Percentiles rank a stretch among this genome's conserved stretches.
These are phyloP conservation scores for Scutellaria minor DNA, from an alignment of 257 asterid species.

Conservation along the genomic window DNA sequence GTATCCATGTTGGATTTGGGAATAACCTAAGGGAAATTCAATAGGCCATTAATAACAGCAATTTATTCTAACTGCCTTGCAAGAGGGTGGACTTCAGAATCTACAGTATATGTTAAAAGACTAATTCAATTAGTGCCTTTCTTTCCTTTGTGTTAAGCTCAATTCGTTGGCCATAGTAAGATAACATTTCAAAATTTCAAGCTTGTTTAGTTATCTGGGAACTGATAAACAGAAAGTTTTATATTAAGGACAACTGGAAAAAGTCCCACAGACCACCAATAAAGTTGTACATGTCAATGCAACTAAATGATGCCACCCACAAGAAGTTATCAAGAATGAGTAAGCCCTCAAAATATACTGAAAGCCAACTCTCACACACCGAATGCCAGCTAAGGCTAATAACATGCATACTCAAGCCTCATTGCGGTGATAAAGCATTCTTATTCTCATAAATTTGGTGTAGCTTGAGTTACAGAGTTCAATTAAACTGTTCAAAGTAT, in stretches of 20 bases:
- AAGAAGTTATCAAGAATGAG: neutral
- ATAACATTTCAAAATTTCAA: too few species aligned
- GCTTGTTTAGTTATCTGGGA: too few species aligned
- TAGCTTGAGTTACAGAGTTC: neutral
- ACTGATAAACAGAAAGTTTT: neutral
- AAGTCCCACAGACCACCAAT: neutral
- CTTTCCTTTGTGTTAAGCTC: too few species aligned
- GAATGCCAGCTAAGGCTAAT: neutral
- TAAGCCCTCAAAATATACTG: neutral
- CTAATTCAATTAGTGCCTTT: too few species aligned
- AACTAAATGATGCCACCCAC: neutral
- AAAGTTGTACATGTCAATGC: neutral
- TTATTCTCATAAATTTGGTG: constrained; percentile 16
- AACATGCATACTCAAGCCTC: neutral
- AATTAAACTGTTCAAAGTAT: neutral
- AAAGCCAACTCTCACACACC: constrained; percentile 5
- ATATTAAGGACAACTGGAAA: neutral
- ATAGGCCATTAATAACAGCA: constrained; percentile 2
- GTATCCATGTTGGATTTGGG: constrained; percentile 18
- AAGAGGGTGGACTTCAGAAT: neutral
- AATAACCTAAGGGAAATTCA: constrained; percentile 3
- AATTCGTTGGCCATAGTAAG: too few species aligned
- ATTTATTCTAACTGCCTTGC: neutral
- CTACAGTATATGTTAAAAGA: too few species aligned
- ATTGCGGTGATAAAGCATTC: neutral